Evolutionary conservation across 1,284 basidiomycete species (phyloP).

Genomic region (Trametes pubescens): DNA sequence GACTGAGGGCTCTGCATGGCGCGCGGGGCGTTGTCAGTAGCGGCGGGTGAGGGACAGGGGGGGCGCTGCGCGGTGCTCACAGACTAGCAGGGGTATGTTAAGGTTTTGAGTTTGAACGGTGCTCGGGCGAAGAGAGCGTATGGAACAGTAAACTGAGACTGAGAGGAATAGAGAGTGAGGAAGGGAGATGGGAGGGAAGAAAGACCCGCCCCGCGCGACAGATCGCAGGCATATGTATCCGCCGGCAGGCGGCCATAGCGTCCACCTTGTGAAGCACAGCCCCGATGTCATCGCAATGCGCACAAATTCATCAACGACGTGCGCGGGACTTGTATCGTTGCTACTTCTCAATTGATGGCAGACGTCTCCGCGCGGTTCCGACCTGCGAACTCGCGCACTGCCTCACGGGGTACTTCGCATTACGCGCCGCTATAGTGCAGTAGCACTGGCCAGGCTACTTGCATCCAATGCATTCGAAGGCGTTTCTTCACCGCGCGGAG

Average conservation of each 20-base stretch:
- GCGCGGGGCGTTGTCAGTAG: not conserved
- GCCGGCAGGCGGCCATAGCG: not conserved
- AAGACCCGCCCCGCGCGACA: not conserved
- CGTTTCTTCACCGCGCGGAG: not conserved
- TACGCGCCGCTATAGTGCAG: not conserved
- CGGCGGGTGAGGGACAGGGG: too few relatives aligned
- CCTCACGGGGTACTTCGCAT: not conserved
- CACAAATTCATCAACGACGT: not conserved
- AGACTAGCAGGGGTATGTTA: not conserved
- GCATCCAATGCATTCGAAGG: not conserved
- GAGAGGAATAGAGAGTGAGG: not conserved
- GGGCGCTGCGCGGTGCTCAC: not conserved
- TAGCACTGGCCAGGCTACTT: not conserved
- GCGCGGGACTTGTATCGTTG: not conserved
- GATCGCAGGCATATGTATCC: constrained; percentile 2
- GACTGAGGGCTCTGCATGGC: not conserved
- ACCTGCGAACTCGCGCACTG: not conserved
- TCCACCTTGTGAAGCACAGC: constrained; percentile 7
- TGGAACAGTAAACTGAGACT: not conserved
- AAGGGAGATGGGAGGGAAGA: not conserved
- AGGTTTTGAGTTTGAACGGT: not conserved
- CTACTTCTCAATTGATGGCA: not conserved
- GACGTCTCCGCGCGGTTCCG: not conserved
- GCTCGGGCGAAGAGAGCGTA: not conserved
- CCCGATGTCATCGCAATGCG: not conserved